Percentiles rank a stretch among this genome's conserved stretches.
Evolutionary conservation across 192 early-diverging fungal species (phyloP).

Genomic region (Umbelopsis sp.): DNA sequence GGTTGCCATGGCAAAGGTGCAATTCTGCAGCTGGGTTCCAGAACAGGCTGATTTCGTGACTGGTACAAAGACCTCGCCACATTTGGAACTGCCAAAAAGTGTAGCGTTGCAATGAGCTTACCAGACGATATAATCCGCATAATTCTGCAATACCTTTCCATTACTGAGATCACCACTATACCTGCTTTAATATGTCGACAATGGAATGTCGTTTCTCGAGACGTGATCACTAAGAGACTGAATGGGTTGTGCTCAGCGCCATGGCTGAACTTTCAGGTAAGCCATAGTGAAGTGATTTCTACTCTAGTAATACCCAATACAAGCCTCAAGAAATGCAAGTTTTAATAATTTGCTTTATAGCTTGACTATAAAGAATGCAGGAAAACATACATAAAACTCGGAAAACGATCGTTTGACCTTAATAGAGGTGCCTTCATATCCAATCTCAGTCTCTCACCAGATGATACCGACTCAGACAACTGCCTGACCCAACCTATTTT

Average conservation of each 20-base stretch:
- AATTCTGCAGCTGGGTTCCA: neutral
- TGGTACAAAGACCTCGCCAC: neutral
- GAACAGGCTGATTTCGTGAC: constrained; percentile 11
- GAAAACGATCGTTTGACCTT: neutral
- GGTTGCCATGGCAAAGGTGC: constrained; percentile 8
- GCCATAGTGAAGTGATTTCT: no score
- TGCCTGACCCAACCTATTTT: neutral
- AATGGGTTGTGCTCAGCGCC: neutral
- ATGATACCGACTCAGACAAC: neutral
- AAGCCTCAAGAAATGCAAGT: no score
- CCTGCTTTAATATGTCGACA: neutral
- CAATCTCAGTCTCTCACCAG: neutral
- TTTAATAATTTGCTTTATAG: neutral
- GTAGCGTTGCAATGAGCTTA: neutral
- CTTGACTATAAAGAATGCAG: constrained; percentile 1
- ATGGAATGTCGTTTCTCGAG: neutral
- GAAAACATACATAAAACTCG: neutral
- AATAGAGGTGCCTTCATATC: neutral
- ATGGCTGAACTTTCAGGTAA: constrained; percentile 15
- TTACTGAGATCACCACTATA: neutral
- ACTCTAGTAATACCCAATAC: no score
- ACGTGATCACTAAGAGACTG: neutral
- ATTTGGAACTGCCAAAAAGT: no score
- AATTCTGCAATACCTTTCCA: neutral
- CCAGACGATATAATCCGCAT: neutral